Evolutionary conservation across 2,329 filamentous ascomycete genomes (phyloP).

Genomic region (Ilyonectria destructans): DNA sequence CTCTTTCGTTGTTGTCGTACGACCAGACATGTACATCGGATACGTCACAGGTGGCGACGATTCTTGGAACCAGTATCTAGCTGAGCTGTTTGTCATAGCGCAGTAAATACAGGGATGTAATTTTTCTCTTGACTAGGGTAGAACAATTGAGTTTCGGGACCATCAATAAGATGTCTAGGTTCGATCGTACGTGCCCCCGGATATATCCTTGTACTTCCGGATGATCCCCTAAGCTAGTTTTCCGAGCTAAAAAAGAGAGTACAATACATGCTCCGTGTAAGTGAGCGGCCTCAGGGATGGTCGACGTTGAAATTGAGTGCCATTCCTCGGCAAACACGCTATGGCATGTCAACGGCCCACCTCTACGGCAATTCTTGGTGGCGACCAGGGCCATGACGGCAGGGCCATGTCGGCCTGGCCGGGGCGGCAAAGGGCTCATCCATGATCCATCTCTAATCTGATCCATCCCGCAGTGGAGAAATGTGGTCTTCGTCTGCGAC

Average conservation of each 20-base stretch:
- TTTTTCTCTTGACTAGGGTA: not conserved
- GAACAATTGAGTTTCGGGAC: not conserved
- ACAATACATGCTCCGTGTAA: slow-evolving; percentile 2
- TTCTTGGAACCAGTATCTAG: slow-evolving; percentile 51
- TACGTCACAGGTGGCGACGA: slow-evolving; percentile 49
- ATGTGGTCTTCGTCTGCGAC: slow-evolving; percentile 9
- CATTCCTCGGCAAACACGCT: not conserved
- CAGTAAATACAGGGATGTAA: not conserved
- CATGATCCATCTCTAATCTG: slow-evolving; percentile 10
- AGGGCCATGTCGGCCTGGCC: not conserved
- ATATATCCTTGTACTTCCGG: not conserved
- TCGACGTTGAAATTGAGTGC: slow-evolving; percentile 27
- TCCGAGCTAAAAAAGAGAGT: not conserved
- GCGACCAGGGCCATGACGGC: slow-evolving; percentile 13
- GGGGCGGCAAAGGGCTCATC: slow-evolving; percentile 10
- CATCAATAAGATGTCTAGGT: not conserved
- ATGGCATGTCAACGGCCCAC: slow-evolving; percentile 25
- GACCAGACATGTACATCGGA: slow-evolving; percentile 61
- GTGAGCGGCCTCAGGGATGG: not conserved
- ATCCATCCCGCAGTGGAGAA: slow-evolving; percentile 19
- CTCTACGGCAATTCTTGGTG: slow-evolving; percentile 15
- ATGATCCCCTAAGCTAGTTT: not conserved
- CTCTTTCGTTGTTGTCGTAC: slow-evolving; percentile 50
- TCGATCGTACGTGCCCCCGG: not conserved
- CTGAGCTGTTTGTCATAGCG: slow-evolving; percentile 31